phyloP scores from a whole-genome alignment of 768 basidiomycete genomes.

The Pleurotus citrinopileatus region DNA sequence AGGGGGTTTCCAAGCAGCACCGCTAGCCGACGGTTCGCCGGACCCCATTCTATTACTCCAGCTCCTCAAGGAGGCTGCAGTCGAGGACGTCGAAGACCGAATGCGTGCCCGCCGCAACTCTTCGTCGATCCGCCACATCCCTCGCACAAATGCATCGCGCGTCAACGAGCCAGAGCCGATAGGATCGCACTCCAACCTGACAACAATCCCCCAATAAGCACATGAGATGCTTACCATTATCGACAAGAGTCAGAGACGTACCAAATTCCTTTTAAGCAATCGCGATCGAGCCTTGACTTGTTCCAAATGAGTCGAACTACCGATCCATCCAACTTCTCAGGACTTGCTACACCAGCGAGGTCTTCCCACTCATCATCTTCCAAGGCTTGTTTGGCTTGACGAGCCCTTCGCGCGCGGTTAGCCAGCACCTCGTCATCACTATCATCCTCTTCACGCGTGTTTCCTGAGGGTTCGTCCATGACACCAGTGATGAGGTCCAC shows the following conservation, averaged over 20 bases:
- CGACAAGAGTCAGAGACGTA: conserved; percentile 27
- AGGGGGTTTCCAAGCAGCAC: too few relatives aligned
- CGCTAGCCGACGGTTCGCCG: conserved; percentile 11
- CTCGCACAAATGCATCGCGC: conserved; percentile 64
- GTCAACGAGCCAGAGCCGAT: conserved; percentile 53
- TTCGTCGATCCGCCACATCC: conserved; percentile 88
- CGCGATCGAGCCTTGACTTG: conserved; percentile 51
- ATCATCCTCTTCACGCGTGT: conserved; percentile 8
- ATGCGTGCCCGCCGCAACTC: conserved; percentile 64
- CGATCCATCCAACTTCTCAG: conserved; percentile 51
- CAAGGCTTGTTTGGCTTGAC: conserved; percentile 18
- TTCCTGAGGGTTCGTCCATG: conserved; percentile 25
- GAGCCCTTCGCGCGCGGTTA: conserved; percentile 9
- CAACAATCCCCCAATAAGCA: neutral
- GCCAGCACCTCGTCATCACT: conserved; percentile 10
- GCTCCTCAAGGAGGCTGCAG: neutral
- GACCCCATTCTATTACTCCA: conserved; percentile 7
- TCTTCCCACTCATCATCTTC: conserved; percentile 34
- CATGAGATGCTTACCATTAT: conserved; percentile 1
- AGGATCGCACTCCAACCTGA: conserved; percentile 72
- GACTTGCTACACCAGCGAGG: conserved; percentile 27
- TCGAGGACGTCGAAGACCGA: conserved; percentile 19
- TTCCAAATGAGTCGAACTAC: conserved; percentile 63
- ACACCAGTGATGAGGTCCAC: conserved; percentile 59
- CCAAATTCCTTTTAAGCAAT: conserved; percentile 65